Evolutionary conservation across 306 rosid species (phyloP), one percentile per base, ranked within the genome.

Genomic region (Sindora glabra): DNA sequence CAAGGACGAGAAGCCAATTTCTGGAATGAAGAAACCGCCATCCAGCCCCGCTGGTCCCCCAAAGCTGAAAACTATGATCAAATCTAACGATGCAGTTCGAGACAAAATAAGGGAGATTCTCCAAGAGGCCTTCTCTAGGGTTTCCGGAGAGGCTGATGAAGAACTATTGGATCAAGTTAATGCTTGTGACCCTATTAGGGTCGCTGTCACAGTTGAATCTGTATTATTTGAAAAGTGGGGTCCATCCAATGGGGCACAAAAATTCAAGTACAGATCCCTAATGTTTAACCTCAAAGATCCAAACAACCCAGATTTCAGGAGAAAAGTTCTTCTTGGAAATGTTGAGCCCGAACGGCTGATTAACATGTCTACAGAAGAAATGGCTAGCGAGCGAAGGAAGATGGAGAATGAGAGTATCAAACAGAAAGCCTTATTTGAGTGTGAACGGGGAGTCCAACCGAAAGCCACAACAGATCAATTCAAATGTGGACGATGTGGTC

Each of bases 401-500:
- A 68, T 77, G 18, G 89, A 94, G 76, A 77, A 55, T 60, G 70
- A 81, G 68, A 79, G 86, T 82, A 69, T 94, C 12, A 74, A 72
- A 58, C 67, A 89, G 59, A 94, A 89, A 60, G 95, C 94, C 13
- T 65, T 94, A 62, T 84, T 86, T 33, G 99, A 94, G 0, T 94
- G 99, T 56, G 87, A 89, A 77, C 90, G 94, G 9, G 99, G 81
- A 72, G 70, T 12, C 3, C 64, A 65, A 19, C 82, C 81, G 16
- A 81, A 84, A 75, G 95, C 90, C 17, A 84, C 99, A 4, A 94
- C 99, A 2, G 95, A 94, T 81, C 97, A 94, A 41, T 94, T 94
- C 48, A 89, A 67, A 81, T 89, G 99, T 12, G 89, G 94, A 19
- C 81, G 97, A 42, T 89, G 99, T 14, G 97, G 97, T 40, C 86